Evolutionary conservation across 345 rosid species (phyloP).

Genomic region (Durio zibethinus): DNA sequence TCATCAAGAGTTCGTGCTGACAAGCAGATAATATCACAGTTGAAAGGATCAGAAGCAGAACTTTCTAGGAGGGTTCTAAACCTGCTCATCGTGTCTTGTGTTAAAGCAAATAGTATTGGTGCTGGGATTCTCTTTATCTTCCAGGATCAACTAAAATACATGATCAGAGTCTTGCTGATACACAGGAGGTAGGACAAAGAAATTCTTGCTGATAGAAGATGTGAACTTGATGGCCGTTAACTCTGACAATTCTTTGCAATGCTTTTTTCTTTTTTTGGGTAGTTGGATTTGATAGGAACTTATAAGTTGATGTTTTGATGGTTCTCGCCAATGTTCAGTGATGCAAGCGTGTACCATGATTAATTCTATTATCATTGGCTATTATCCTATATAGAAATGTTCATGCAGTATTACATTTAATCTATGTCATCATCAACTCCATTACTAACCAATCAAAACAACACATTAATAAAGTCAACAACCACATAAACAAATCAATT

Average conservation of each 20-base stretch:
- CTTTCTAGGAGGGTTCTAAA: slow-evolving; percentile 90
- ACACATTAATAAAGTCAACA: too few relatives aligned
- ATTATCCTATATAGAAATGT: not conserved
- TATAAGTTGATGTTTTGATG: not conserved
- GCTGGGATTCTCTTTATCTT: slow-evolving; percentile 64
- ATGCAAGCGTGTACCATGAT: not conserved
- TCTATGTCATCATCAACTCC: too few relatives aligned
- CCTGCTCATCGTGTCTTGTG: slow-evolving; percentile 63
- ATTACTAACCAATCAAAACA: too few relatives aligned
- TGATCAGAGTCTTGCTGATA: slow-evolving; percentile 87
- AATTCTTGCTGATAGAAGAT: slow-evolving; percentile 29
- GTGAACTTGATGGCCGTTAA: slow-evolving; percentile 21
- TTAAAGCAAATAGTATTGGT: slow-evolving; percentile 64
- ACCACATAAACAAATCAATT: too few relatives aligned
- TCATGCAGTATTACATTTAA: too few relatives aligned
- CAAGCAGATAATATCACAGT: slow-evolving; percentile 41
- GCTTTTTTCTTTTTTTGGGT: too few relatives aligned
- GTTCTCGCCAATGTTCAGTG: not conserved
- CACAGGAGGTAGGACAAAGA: slow-evolving; percentile 70
- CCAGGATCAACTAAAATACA: slow-evolving; percentile 95
- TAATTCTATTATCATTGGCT: not conserved
- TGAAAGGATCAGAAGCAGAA: slow-evolving; percentile 96
- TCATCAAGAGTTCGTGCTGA: slow-evolving; percentile 17
- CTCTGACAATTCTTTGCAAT: slow-evolving; percentile 7
- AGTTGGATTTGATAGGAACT: slow-evolving; percentile 4